Evolutionary conservation across 208 protist species (phyloP), one percentile per base, ranked within the genome.

Genomic region (Acanthamoeba healyi): DNA sequence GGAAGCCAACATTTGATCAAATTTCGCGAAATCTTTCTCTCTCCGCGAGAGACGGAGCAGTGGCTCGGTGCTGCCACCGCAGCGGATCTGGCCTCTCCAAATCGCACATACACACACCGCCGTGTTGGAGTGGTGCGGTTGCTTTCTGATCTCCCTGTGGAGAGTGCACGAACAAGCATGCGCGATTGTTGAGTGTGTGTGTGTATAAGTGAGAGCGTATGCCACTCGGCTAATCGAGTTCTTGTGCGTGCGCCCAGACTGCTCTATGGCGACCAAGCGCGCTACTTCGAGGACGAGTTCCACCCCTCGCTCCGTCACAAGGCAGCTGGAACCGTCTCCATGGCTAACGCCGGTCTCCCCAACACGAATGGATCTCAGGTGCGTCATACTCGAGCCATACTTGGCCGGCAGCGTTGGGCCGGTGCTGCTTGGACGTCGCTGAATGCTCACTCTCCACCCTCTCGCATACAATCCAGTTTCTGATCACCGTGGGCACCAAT

Each of bases 231-330:
- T 29, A 38, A 79, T 42, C 88, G 24, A 58, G 4, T 42, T n/a
- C 42, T 82, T 82, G 15, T 67, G 44, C 38, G 44, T 63, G 63
- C 10, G 4, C 26, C 0, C 56, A 40, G 94, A 15, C 29, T 95
- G 61, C 70, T 97, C 34, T 96, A 97, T 90, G 97, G 97, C 22
- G 81, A 96, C 34, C 94, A 98, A 61, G 89, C 87, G 40, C 94
- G 95, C 2, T 96, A 96, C 74, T 98, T 98, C 84, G 79, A 97
- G 44, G 97, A 98, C 94, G 98, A 98, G 84, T 95, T 98, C 34
- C 58, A 95, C 42, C 65, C 94, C 12, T 34, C 93, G 10, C 46
- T 97, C 4, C 90, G 58, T 15, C 96, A 98, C 93, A 94, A 94
- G 29, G 84, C 74, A 17, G 42, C 81, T 15, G 98, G 98, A 40